Percentiles rank a stretch among this genome's conserved stretches.
Evolutionary conservation across 192 early-diverging fungal genomes (phyloP).

Genomic region (Entrophospora sp.): DNA sequence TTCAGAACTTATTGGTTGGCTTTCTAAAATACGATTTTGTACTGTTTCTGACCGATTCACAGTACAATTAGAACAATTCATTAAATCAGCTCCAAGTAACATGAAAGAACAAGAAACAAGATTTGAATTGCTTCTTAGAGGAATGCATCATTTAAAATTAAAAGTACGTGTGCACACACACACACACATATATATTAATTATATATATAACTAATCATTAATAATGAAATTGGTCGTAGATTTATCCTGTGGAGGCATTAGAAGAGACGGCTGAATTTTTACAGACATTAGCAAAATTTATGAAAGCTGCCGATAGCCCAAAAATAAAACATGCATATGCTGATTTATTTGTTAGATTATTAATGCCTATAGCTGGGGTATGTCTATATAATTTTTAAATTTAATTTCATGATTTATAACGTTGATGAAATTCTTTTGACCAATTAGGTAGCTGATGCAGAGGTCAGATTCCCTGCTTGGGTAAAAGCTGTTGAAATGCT

Average conservation of each 20-base stretch:
- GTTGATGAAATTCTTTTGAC: too few species aligned
- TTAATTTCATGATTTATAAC: too few species aligned
- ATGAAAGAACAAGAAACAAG: constrained; percentile 64
- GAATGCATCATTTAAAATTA: constrained; percentile 84
- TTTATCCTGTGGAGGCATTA: constrained; percentile 87
- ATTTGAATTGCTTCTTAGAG: constrained; percentile 76
- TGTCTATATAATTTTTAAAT: not conserved
- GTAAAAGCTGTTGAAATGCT: constrained; percentile 87
- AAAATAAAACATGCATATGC: constrained; percentile 88
- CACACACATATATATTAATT: too few species aligned
- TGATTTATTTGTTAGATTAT: constrained; percentile 79
- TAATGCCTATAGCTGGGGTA: constrained; percentile 82
- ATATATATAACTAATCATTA: too few species aligned
- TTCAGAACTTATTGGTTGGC: constrained; percentile 83
- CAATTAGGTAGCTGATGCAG: constrained; percentile 70
- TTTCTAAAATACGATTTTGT: constrained; percentile 84
- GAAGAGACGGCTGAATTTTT: constrained; percentile 96
- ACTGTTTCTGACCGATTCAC: constrained; percentile 93
- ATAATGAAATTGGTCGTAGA: too few species aligned
- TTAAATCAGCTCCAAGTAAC: constrained; percentile 39
- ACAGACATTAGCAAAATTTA: constrained; percentile 80
- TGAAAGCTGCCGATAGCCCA: constrained; percentile 67
- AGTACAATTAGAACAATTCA: constrained; percentile 73
- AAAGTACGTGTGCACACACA: constrained; percentile 62
- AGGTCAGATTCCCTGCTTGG: constrained; percentile 93